phyloP scores from a whole-genome alignment of 2,329 filamentous ascomycete genomes.

The Endothia cerciana region DNA sequence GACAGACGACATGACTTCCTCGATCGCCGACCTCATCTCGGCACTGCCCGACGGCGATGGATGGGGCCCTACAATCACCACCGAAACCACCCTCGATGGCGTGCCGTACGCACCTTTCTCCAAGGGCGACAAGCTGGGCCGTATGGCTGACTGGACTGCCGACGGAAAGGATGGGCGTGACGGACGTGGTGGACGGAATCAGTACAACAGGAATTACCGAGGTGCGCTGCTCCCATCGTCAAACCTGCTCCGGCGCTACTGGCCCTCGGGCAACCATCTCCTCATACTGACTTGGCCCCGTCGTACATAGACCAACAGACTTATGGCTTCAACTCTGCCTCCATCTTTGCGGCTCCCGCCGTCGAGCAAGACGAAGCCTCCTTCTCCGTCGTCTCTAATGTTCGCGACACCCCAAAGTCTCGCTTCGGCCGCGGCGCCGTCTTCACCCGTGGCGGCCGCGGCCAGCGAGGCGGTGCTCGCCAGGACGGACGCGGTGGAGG shows the following conservation, averaged over 20 bases:
- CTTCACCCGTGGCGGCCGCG: slow-evolving; percentile 85
- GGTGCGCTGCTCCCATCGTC: slow-evolving; percentile 57
- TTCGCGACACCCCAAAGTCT: slow-evolving; percentile 81
- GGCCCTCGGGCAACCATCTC: not conserved
- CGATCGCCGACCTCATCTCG: slow-evolving; percentile 66
- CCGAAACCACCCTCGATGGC: slow-evolving; percentile 87
- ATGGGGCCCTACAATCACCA: slow-evolving; percentile 86
- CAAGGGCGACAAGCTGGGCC: slow-evolving; percentile 97
- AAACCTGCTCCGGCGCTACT: not conserved
- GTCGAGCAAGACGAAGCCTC: slow-evolving; percentile 89
- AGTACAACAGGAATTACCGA: slow-evolving; percentile 92
- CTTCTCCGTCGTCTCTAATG: slow-evolving; percentile 98
- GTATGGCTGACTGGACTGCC: slow-evolving; percentile 97
- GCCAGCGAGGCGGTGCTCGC: slow-evolving; percentile 69
- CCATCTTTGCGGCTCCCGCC: slow-evolving; percentile 85
- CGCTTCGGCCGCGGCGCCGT: slow-evolving; percentile 89
- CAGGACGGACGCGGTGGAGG: slow-evolving; percentile 60
- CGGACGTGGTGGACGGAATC: slow-evolving; percentile 74
- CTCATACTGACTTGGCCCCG: slow-evolving; percentile 30
- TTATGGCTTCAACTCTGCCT: slow-evolving; percentile 87
- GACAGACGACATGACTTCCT: slow-evolving; percentile 33
- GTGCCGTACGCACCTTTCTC: slow-evolving; percentile 98
- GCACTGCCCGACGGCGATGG: slow-evolving; percentile 74
- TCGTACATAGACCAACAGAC: slow-evolving; percentile 80
- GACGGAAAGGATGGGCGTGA: slow-evolving; percentile 84